Evolutionary conservation across 2,329 filamentous ascomycete species (phyloP), one percentile per base, ranked within the genome.

Genomic region (Cladophialophora carrionii): DNA sequence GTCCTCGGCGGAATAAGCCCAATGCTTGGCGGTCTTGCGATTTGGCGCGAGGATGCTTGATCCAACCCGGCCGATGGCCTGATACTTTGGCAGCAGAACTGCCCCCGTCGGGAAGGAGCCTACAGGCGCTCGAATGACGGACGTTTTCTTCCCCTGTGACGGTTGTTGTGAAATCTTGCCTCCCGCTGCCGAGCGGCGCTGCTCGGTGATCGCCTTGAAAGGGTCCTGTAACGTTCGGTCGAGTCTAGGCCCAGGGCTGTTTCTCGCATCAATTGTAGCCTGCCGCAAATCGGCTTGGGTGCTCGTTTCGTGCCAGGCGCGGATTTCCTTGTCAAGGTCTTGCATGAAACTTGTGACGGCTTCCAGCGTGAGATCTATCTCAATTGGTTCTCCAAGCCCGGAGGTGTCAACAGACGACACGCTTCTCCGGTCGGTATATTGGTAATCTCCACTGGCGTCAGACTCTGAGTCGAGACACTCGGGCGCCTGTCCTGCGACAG

Each of bases 1-100:
- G 29, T 72, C 70, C 34, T 70, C 68, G 5, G 63, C 48, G 48
- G 69, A 70, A 52, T 71, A 71, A 8, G 71, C 68, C 31, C 68
- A 55, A 52, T 66, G 67, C 57, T 68, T 69, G 24, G 67, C 59
- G 14, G 65, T 71, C 17, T 64, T 65, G 51, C 62, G 58, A 43
- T 71, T 71, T 10, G 64, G 66, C 20, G 71, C 69, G 20, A 72
- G 67, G 46, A 71, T 66, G 49, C 63, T 72, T 5, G 63, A 43
- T 10, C 62, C 61, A 4, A 72, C 53, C 34, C 68, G 60, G 12
- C 68, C 70, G 29, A 72, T 71, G 31, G 67, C 64, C 55, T 68
- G 69, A 54, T 70, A 71, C 51, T 67, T 70, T 8, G 70, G 70
- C 14, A 71, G 53, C 6, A 63, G 17, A 32, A 29, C 51, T 24